These are phyloP conservation scores for Sabuloglossum arenarium DNA, from an alignment of 495 filamentous ascomycete species.

Conservation along the genomic window DNA sequence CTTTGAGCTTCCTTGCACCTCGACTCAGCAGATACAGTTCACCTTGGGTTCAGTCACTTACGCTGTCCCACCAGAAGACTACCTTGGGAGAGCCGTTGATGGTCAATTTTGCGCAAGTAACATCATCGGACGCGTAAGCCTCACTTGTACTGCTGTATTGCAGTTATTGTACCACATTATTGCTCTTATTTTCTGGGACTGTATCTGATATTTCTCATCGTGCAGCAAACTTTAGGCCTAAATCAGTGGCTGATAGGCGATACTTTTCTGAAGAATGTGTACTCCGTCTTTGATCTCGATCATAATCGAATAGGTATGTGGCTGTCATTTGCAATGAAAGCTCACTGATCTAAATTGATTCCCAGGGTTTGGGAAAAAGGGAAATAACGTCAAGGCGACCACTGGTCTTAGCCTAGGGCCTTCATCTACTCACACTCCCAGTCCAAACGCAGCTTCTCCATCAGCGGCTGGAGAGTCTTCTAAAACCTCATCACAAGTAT, in stretches of 20 bases:
- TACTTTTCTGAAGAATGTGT: constrained; percentile 80
- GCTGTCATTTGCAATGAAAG: background rate
- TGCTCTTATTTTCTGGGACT: background rate
- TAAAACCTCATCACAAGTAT: background rate
- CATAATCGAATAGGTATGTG: constrained; percentile 29
- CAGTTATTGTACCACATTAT: background rate
- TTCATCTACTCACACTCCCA: constrained; percentile 1
- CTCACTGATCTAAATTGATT: background rate
- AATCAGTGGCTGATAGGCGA: constrained; percentile 60
- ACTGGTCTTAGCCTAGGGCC: background rate
- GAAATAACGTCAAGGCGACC: background rate
- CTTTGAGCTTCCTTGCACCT: constrained; percentile 49
- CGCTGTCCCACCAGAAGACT: constrained; percentile 44
- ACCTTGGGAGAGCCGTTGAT: constrained; percentile 28
- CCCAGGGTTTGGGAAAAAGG: constrained; percentile 1
- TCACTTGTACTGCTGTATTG: background rate
- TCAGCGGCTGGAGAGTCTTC: background rate
- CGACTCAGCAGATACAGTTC: constrained; percentile 29
- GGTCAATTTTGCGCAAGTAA: constrained; percentile 39
- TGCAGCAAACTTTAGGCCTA: constrained; percentile 21
- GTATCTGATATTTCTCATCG: background rate
- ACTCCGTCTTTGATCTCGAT: constrained; percentile 60
- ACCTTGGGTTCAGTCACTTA: constrained; percentile 38
- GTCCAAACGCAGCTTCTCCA: background rate
- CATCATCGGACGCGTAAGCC: constrained; percentile 21